phyloP scores from a whole-genome alignment of 768 basidiomycete species.

The Russula griseocarnosa region DNA sequence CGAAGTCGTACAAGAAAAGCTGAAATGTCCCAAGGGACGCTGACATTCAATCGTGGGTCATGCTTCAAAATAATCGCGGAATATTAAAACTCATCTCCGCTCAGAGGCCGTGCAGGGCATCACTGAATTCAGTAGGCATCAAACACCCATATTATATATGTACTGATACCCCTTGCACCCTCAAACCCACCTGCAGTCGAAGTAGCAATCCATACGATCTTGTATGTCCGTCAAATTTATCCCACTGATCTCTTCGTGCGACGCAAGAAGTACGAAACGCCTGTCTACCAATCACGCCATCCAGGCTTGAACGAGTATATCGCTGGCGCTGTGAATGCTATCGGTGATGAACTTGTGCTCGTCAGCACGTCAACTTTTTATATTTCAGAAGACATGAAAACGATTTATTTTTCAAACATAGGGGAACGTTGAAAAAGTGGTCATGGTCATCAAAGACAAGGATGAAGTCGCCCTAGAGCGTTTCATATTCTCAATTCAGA shows the following conservation, averaged over 20 bases:
- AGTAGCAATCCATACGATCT: slow-evolving; percentile 86
- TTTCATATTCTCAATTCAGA: slow-evolving; percentile 83
- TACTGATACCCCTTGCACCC: background rate
- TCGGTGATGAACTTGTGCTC: slow-evolving; percentile 67
- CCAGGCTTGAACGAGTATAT: slow-evolving; percentile 86
- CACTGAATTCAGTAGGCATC: slow-evolving; percentile 61
- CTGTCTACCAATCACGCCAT: slow-evolving; percentile 91
- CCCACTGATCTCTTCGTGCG: slow-evolving; percentile 84
- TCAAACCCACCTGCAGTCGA: slow-evolving; percentile 57
- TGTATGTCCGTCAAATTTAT: slow-evolving; percentile 88
- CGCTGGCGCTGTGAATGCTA: slow-evolving; percentile 78
- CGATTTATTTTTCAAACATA: slow-evolving; percentile 31
- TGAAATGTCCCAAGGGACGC: slow-evolving; percentile 25
- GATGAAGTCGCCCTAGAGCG: slow-evolving; percentile 81
- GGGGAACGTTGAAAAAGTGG: slow-evolving; percentile 77
- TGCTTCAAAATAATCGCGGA: background rate
- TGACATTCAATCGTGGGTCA: slow-evolving; percentile 37
- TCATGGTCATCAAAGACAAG: slow-evolving; percentile 80
- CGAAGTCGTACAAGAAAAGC: background rate
- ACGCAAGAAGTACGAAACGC: slow-evolving; percentile 84
- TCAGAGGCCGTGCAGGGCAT: slow-evolving; percentile 59
- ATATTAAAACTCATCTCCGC: slow-evolving; percentile 31
- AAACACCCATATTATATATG: background rate
- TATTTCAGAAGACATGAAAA: background rate
- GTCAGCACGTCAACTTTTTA: slow-evolving; percentile 38